Conservation (phyloP, 2,329 filamentous ascomycete species). For the Zasmidium angulare region DNA sequence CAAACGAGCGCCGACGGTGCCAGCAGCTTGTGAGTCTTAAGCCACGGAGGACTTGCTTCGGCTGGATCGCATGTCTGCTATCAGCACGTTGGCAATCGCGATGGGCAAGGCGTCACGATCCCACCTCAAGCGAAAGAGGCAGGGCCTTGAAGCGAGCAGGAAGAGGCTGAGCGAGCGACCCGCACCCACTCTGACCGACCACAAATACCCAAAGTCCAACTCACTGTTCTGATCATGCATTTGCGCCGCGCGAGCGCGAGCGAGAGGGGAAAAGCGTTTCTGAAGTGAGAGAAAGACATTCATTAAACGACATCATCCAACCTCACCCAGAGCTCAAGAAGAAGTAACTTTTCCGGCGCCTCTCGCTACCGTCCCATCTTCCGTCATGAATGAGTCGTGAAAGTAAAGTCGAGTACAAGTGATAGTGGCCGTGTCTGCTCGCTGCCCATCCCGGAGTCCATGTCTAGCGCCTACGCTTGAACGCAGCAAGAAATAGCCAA, state of each 20-base stretch:
- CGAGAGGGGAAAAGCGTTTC: neutral
- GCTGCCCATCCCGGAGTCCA: neutral
- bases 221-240: neutral
- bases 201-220: neutral
- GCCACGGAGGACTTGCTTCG: neutral
- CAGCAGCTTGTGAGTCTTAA: neutral
- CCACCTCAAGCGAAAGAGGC: neutral
- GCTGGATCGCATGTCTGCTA: neutral
- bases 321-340: neutral
- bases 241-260: neutral
- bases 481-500: conserved; percentile 17
- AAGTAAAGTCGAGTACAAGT: too few relatives aligned
- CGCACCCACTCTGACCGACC: neutral
- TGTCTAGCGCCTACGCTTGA: conserved; percentile 22
- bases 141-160: neutral
- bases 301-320: too few relatives aligned
- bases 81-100: neutral
- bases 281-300: too few relatives aligned
- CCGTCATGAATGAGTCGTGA: neutral
- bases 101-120: too few relatives aligned
- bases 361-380: neutral
- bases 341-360: neutral
- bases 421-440: neutral
- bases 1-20: neutral
- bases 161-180: too few relatives aligned